phyloP scores from a whole-genome alignment of 768 basidiomycete species.

The Mrakia hoshinonis region DNA sequence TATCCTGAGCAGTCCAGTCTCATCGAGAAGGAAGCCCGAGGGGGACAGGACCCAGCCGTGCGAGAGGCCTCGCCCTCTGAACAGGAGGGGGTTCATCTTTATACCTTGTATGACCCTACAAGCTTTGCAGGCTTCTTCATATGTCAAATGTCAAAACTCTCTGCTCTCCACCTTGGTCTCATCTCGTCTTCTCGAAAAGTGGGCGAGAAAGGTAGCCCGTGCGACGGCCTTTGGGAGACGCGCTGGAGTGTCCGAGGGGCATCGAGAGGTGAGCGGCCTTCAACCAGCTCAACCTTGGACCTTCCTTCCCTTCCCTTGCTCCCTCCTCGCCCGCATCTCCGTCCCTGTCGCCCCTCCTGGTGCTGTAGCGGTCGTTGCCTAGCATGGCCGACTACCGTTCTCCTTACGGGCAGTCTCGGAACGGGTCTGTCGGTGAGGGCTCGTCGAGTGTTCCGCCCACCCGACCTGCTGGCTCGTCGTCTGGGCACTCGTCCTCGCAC shows the following conservation, averaged over 20 bases:
- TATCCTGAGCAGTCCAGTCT: background rate
- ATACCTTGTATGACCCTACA: too few species aligned
- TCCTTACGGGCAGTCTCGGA: background rate
- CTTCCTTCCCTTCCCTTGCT: background rate
- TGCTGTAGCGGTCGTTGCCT: background rate
- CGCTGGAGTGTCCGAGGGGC: background rate
- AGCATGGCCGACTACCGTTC: slow-evolving; percentile 2
- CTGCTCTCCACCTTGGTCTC: too few species aligned
- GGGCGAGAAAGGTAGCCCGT: background rate
- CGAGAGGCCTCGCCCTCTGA: background rate
- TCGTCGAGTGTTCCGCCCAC: background rate
- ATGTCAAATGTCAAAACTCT: background rate
- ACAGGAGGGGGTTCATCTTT: background rate
- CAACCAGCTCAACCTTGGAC: too few species aligned
- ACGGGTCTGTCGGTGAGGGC: background rate
- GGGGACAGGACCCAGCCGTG: background rate
- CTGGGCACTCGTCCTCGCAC: background rate
- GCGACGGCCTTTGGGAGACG: too few species aligned
- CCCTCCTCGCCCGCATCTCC: background rate
- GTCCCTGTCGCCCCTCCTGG: background rate
- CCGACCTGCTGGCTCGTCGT: background rate
- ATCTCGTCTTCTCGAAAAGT: background rate
- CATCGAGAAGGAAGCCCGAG: too few species aligned
- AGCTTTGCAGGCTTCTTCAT: background rate
- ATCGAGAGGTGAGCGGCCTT: too few species aligned